Base-by-base conservation (phyloP, 495 filamentous ascomycete genomes). In the Annulohypoxylon bovei region DNA sequence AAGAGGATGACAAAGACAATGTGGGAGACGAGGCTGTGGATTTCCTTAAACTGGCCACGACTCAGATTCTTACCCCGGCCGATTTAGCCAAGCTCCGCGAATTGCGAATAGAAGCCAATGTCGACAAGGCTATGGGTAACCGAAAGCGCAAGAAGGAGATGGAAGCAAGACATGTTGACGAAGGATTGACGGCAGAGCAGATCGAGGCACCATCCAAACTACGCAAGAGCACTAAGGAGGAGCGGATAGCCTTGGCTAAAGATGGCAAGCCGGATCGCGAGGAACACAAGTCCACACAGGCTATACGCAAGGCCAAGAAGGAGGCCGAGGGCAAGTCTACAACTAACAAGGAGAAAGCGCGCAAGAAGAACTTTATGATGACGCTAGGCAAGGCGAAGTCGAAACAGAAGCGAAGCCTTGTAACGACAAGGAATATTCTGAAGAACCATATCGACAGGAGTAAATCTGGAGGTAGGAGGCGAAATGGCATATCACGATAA, bases 301-400 rank as follows among this genome's bases (percentile, higher is more conserved):
- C 93, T 7, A 88, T 88, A 74, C 85, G 91, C 53, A 92, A 94
- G 82, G 86, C 93, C 78, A 91, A 92, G 80, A 97, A 96, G 85
- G 87, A 89, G 70, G 86, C 88, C 14, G 87, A 94, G 82, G 92
- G 93, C 65, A 98, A 98, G 86, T 95, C 91, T 79, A 92, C 92
- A 4, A 99, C 95, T 72, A 99, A 99, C 82, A 92, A 92, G 85
- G 96, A 99, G 85, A 99, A 99, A 86, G 89, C 91, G 27, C 84
- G 95, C 55, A 91, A 89, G 84, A 98, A 99, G 89, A 98, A 98
- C 78, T 96, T 98, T 79, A 76, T 98, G 74, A 99, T 99, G 96
- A 97, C 94, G 28, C 79, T 98, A 37, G 92, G 94, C 50, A 98
- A 98, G 84, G 95, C 95, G 2, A 92, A 92, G 81, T 87, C 84